A percentile compares a stretch with the other conserved stretches of the same genome.
phyloP scores from a whole-genome alignment of 257 asterid genomes.

The Cynanchum wilfordii region DNA sequence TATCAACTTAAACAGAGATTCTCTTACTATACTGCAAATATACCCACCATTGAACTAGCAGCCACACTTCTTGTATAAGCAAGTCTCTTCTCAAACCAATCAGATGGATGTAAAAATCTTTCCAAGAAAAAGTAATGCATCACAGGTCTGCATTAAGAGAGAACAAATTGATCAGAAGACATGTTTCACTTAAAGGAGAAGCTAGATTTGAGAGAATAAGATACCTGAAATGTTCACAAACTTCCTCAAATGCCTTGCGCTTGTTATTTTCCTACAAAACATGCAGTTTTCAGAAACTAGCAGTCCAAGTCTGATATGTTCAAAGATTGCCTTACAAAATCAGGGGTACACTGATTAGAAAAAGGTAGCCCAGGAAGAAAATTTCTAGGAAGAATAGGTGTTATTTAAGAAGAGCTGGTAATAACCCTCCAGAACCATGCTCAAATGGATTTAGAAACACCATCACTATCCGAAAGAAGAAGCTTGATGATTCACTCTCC shows the following conservation, averaged over 20 bases:
- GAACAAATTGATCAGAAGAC: conserved; percentile 21
- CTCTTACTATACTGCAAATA: conserved; percentile 8
- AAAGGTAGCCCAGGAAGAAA: not conserved
- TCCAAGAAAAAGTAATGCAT: conserved; percentile 98
- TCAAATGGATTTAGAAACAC: not conserved
- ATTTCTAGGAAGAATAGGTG: not conserved
- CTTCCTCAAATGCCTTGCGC: conserved; percentile 83
- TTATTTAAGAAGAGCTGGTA: not conserved
- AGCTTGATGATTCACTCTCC: not conserved
- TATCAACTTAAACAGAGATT: not conserved
- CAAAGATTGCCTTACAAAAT: not conserved
- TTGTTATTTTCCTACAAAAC: conserved; percentile 68
- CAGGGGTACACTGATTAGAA: not conserved
- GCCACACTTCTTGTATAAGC: conserved; percentile 97
- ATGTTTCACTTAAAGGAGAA: conserved; percentile 7
- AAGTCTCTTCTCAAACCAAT: conserved; percentile 98
- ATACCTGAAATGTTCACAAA: conserved; percentile 77
- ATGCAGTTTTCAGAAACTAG: conserved; percentile 13
- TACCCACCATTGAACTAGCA: conserved; percentile 92
- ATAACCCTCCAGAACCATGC: not conserved
- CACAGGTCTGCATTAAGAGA: conserved; percentile 69
- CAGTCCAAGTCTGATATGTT: not conserved
- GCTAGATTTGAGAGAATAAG: conserved; percentile 17
- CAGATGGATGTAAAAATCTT: conserved; percentile 87
- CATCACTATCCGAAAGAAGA: not conserved